A percentile compares a stretch with the other conserved stretches of the same genome.
Conservation (phyloP, 106 monocot species). For the Dendrobium officinale region DNA sequence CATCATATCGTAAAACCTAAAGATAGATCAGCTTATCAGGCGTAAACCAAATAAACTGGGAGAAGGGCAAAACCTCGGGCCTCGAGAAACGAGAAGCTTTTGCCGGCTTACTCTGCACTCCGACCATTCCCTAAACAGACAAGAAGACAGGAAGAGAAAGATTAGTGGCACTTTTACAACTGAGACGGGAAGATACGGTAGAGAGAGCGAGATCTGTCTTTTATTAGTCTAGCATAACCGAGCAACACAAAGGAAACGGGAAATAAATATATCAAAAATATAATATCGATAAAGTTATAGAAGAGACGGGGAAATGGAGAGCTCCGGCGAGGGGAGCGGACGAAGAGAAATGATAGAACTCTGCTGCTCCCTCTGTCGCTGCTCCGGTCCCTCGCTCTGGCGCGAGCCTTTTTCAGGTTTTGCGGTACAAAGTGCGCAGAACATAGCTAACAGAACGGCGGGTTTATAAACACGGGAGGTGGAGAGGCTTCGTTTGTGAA, state of each 20-base stretch:
- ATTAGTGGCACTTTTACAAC: not conserved
- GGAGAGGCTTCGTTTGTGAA: no score
- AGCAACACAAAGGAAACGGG: not conserved
- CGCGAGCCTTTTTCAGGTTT: no score
- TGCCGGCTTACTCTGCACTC: slow-evolving; percentile 1
- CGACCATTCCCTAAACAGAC: not conserved
- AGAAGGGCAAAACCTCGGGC: not conserved
- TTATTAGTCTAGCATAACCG: not conserved
- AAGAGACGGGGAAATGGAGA: not conserved
- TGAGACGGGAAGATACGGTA: not conserved
- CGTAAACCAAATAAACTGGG: not conserved
- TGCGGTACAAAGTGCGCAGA: no score
- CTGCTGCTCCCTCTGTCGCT: not conserved
- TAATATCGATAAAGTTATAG: not conserved
- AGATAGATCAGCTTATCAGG: not conserved
- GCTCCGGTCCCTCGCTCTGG: not conserved
- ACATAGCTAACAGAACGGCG: no score
- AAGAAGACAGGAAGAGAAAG: not conserved
- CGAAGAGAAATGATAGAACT: not conserved
- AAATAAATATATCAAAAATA: not conserved
- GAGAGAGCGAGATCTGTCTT: not conserved
- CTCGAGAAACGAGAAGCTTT: slow-evolving; percentile 2
- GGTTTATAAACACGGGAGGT: no score
- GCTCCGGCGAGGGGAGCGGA: not conserved
- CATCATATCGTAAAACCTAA: not conserved